These are phyloP conservation scores for Diaporthe ampelina DNA, from an alignment of 2,329 filamentous ascomycete genomes.

Conservation along the genomic window DNA sequence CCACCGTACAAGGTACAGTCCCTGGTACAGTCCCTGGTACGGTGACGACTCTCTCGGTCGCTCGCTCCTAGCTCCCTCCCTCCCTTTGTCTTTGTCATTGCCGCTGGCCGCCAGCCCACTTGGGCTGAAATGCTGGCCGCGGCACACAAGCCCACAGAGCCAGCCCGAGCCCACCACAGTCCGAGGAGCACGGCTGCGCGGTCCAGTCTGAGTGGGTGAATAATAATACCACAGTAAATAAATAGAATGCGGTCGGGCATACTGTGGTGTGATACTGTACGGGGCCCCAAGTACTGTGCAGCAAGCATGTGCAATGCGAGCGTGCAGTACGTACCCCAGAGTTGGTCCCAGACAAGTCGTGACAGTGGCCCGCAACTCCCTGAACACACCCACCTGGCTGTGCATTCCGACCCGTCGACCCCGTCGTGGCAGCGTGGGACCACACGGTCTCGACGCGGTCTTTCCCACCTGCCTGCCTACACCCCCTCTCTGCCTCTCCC, in stretches of 20 bases:
- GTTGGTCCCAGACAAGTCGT: too few species aligned
- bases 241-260: conserved; percentile 1
- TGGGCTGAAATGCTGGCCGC: conserved; percentile 39
- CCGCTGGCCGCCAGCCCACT: conserved; percentile 39
- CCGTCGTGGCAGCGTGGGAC: conserved; percentile 33
- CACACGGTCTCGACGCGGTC: conserved; percentile 34
- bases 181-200: neutral
- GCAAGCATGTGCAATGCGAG: neutral
- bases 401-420: conserved; percentile 35
- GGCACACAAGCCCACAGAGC: conserved; percentile 2
- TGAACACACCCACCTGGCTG: conserved; percentile 33
- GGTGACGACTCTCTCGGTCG: too few species aligned
- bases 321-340: conserved; percentile 29
- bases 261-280: conserved; percentile 29
- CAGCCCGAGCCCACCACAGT: neutral
- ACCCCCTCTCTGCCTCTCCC: neutral
- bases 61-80: neutral
- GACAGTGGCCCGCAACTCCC: conserved; percentile 17
- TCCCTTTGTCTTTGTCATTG: conserved; percentile 26
- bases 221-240: neutral
- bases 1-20: neutral
- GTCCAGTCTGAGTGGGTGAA: neutral
- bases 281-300: conserved; percentile 3
- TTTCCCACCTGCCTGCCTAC: conserved; percentile 23
- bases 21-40: too few species aligned